Conservation (phyloP, 257 asterid species). For the Anisodus tanguticus region DNA sequence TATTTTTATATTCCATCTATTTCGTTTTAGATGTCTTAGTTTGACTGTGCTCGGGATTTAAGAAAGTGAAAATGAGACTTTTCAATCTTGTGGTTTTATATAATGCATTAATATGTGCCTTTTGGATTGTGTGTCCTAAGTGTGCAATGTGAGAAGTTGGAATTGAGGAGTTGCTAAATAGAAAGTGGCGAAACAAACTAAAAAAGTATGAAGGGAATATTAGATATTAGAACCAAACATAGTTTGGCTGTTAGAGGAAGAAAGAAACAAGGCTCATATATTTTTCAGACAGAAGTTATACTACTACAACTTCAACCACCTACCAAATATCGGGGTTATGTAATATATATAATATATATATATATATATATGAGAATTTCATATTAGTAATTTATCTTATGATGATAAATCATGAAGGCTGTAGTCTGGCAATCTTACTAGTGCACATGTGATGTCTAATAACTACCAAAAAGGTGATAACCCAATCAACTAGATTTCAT, state of each 20-base stretch:
- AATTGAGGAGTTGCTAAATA: no score
- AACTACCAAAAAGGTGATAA: constrained; percentile 15
- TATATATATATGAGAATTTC: not conserved
- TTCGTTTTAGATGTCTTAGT: no score
- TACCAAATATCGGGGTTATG: not conserved
- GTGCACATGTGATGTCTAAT: constrained; percentile 20
- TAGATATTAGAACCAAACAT: not conserved
- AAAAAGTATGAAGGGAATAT: no score
- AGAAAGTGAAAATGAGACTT: no score
- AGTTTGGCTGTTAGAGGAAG: not conserved
- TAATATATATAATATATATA: no score
- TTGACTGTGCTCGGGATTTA: no score
- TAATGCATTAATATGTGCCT: no score
- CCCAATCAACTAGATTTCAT: constrained; percentile 18
- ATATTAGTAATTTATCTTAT: not conserved
- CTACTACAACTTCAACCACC: not conserved
- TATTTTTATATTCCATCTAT: not conserved
- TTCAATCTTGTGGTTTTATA: no score
- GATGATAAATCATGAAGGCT: not conserved
- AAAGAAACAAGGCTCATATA: not conserved
- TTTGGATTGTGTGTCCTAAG: no score
- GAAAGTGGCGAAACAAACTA: no score
- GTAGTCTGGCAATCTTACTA: not conserved
- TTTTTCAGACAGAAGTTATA: not conserved
- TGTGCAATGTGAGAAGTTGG: no score